Evolutionary conservation across 202 grass and related monocot species (phyloP).

Genomic region (Alloteropsis angusta): DNA sequence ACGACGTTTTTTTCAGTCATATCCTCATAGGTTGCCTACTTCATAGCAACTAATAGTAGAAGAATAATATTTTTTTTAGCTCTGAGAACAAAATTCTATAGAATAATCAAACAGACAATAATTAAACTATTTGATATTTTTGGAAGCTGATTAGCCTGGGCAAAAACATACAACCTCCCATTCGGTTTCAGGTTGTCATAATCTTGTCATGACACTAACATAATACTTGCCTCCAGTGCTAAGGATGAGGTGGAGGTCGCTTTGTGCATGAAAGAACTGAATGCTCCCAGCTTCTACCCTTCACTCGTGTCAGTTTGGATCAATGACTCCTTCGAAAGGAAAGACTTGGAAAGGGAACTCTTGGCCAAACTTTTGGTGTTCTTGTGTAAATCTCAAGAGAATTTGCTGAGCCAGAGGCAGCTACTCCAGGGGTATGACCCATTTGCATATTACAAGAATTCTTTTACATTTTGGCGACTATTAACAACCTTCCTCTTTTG

Average conservation of each 20-base stretch:
- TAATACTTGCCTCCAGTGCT: slow-evolving; percentile 36
- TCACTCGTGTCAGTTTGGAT: slow-evolving; percentile 68
- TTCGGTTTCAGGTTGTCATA: not conserved
- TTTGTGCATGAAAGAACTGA: slow-evolving; percentile 79
- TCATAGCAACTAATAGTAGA: not conserved
- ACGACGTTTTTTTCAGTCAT: not conserved
- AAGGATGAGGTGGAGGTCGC: slow-evolving; percentile 69
- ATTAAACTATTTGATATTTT: not conserved
- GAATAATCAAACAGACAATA: not conserved
- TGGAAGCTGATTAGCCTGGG: not conserved
- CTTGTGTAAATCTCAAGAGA: slow-evolving; percentile 53
- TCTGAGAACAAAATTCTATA: not conserved
- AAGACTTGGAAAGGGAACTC: slow-evolving; percentile 64
- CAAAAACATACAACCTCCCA: not conserved
- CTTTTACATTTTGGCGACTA: not conserved
- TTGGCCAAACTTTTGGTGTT: slow-evolving; percentile 60
- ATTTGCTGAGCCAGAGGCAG: slow-evolving; percentile 45
- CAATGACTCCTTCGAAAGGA: slow-evolving; percentile 80
- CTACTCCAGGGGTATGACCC: slow-evolving; percentile 60
- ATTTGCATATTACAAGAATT: not conserved
- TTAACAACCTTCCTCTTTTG: not conserved
- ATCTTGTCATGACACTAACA: slow-evolving; percentile 3
- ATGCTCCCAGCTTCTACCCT: slow-evolving; percentile 61
- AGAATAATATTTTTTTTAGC: not conserved
- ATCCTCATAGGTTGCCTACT: not conserved